Conservation (phyloP, 2,329 filamentous ascomycete genomes). For the Penicillium sp. region DNA sequence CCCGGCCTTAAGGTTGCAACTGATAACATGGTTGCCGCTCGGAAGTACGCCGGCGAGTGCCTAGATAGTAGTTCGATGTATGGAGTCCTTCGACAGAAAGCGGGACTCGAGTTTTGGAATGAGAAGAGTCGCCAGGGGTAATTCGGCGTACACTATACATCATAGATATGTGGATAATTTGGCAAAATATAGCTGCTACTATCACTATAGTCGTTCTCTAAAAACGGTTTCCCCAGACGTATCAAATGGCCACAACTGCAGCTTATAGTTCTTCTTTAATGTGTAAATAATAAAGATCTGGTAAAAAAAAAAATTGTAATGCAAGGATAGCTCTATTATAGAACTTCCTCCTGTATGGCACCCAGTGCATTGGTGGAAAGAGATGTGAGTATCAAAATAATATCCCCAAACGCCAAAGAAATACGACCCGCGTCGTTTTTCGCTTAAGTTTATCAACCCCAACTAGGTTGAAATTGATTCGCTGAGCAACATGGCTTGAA, state of each 20-base stretch:
- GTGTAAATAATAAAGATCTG: not conserved
- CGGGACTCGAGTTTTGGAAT: slow-evolving; percentile 45
- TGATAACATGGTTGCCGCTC: slow-evolving; percentile 42
- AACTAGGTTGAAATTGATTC: not conserved
- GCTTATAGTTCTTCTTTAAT: not conserved
- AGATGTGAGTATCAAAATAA: not conserved
- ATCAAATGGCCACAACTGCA: not conserved
- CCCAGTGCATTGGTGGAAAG: not conserved
- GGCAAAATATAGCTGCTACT: not conserved
- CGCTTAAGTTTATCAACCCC: not conserved
- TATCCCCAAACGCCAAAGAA: not conserved
- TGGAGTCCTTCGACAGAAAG: slow-evolving; percentile 41
- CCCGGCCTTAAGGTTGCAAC: slow-evolving; percentile 41
- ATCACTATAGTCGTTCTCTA: not conserved
- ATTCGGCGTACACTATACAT: not conserved
- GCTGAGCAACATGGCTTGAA: not conserved
- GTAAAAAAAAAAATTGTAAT: not conserved
- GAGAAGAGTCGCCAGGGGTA: slow-evolving; percentile 39
- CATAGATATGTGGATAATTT: not conserved
- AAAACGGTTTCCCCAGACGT: not conserved
- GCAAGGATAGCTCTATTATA: not conserved
- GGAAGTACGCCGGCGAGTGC: slow-evolving; percentile 43
- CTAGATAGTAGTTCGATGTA: slow-evolving; percentile 47
- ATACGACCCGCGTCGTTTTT: not conserved
- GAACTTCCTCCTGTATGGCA: not conserved